Evolutionary conservation across 441 rosid species (phyloP).

Genomic region (Pelargonium citronellum): DNA sequence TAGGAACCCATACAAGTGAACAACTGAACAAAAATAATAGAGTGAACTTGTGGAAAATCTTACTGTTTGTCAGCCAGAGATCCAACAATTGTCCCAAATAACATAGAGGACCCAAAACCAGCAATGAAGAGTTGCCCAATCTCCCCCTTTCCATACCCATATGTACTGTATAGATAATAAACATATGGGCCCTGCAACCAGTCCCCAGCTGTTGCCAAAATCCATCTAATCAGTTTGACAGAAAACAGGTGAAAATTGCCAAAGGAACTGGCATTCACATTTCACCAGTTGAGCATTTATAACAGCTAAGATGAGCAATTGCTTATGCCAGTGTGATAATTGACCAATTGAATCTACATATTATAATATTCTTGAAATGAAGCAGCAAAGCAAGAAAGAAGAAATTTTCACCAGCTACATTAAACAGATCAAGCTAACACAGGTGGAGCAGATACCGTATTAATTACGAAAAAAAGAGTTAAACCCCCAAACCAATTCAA

Average conservation of each 20-base stretch:
- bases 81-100: conserved; percentile 95
- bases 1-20: too few relatives aligned
- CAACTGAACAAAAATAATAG: too few relatives aligned
- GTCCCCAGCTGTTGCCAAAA: conserved; percentile 71
- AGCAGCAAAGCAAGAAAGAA: not conserved
- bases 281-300: not conserved
- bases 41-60: conserved; percentile 26
- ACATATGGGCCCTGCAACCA: conserved; percentile 99
- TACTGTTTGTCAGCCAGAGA: conserved; percentile 96
- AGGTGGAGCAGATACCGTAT: not conserved
- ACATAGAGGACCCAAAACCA: conserved; percentile 97
- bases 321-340: too few relatives aligned
- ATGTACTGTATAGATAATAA: conserved; percentile 72
- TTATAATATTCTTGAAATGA: too few relatives aligned
- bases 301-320: not conserved
- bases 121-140: conserved; percentile 96
- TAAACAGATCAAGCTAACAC: not conserved
- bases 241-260: not conserved
- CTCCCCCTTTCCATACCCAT: conserved; percentile 84
- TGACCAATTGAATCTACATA: too few relatives aligned
- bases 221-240: not conserved
- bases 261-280: conserved; percentile 1
- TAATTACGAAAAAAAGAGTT: not conserved
- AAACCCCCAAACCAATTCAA: not conserved
- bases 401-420: not conserved